Evolutionary conservation across 2,329 filamentous ascomycete species (phyloP), one percentile per base, ranked within the genome.

Genomic region (Phialophora chinensis): DNA sequence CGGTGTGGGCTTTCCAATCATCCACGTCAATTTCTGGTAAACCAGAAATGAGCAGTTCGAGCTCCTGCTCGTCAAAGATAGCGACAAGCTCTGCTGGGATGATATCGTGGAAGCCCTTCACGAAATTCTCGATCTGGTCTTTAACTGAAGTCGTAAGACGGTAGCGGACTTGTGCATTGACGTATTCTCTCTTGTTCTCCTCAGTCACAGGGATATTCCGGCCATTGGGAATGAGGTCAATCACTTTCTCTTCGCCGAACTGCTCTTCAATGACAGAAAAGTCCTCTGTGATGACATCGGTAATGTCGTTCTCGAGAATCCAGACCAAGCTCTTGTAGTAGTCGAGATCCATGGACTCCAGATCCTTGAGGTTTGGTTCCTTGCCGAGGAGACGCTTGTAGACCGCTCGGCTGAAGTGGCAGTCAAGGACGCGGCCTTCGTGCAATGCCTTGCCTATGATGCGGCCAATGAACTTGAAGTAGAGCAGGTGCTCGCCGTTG

Each of bases 281-380:
- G 1, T 92, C 96, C 80, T 99, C 94, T 2, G 92, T 95, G 74
- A 98, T 95, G 75, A 98, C 93, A 75, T 98, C 95, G 4, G 93
- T 97, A 73, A 99, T 99, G 76, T 99, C 94, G 74, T 99, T 98
- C 77, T 97, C 92, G 65, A 98, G 85, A 89, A 99, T 98, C 96
- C 96, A 99, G 67, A 95, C 88, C 25, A 99, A 86, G 14, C 94
- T 98, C 79, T 98, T 99, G 87, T 98, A 97, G 82, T 99, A 99
- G 75, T 99, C 94, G 3, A 96, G 89, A 77, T 99, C 95, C 68
- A 99, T 91, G 25, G 93, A 97, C 79, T 99, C 95, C 93, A 99
- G 98, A 75, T 99, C 95, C 82, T 99, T 99, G 79, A 99, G 91
- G 8, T 93, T 97, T 49, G 98, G 94, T 3, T 92, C 88, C 78